Conservation (phyloP, 495 filamentous ascomycete genomes). For the Penicillium subrubescens region DNA sequence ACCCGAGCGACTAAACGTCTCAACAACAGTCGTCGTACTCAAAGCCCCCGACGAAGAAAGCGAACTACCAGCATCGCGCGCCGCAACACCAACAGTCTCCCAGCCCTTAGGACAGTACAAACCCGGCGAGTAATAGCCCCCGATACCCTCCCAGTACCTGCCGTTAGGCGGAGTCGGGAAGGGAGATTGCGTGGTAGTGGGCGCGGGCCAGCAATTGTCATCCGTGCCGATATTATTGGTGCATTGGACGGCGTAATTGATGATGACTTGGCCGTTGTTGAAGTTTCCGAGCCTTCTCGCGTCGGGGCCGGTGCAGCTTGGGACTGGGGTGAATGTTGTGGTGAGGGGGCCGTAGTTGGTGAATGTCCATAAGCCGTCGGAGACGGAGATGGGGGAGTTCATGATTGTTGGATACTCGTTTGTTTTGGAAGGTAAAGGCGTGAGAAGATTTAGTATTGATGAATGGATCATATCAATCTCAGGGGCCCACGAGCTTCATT, state of each 20-base stretch:
- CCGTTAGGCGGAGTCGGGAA: not conserved
- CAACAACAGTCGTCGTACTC: not conserved
- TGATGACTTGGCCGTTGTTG: not conserved
- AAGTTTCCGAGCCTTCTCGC: not conserved
- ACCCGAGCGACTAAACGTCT: not conserved
- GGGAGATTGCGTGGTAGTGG: not conserved
- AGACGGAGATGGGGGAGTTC: slow-evolving; percentile 5
- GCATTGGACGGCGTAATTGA: not conserved
- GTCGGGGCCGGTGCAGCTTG: slow-evolving; percentile 8
- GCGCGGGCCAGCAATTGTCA: not conserved
- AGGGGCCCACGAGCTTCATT: not conserved
- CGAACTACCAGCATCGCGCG: slow-evolving; percentile 1
- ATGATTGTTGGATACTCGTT: not conserved
- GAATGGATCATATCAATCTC: no score
- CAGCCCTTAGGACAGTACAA: slow-evolving; percentile 15
- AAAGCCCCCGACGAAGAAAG: slow-evolving; percentile 6
- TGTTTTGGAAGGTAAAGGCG: not conserved
- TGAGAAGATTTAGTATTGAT: no score
- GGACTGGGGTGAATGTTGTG: slow-evolving; percentile 13
- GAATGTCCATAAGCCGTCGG: slow-evolving; percentile 14
- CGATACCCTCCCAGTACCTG: not conserved
- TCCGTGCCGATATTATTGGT: not conserved
- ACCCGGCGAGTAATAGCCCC: slow-evolving; percentile 15
- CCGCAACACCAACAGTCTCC: slow-evolving; percentile 13
- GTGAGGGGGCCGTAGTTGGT: slow-evolving; percentile 13